These are phyloP conservation scores for Colletotrichum paranaense DNA, from an alignment of 2,329 filamentous ascomycete genomes.

Conservation along the genomic window DNA sequence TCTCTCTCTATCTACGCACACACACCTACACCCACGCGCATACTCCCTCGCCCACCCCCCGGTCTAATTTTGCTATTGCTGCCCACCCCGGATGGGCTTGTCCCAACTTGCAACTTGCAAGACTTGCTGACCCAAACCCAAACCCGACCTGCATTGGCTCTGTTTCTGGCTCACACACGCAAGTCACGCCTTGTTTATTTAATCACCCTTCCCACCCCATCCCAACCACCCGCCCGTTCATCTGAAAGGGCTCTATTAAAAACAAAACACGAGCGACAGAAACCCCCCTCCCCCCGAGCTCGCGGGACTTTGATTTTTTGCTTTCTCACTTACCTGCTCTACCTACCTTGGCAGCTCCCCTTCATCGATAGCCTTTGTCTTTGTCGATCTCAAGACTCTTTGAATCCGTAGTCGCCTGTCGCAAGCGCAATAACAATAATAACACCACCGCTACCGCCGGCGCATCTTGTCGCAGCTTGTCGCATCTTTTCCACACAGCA, in stretches of 20 bases:
- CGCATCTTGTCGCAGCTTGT: conserved; percentile 9
- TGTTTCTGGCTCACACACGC: conserved; percentile 4
- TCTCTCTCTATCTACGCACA: background rate
- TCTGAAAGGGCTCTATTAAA: background rate
- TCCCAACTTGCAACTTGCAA: background rate
- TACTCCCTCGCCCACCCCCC: no score
- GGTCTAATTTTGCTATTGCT: background rate
- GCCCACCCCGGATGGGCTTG: conserved; percentile 1
- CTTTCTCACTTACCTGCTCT: background rate
- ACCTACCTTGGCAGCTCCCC: background rate
- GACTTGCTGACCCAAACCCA: conserved; percentile 9
- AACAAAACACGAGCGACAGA: background rate
- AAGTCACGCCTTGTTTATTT: conserved; percentile 20
- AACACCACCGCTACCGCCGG: background rate
- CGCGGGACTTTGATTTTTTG: background rate
- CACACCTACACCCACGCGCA: no score
- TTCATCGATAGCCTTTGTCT: background rate
- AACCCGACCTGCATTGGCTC: conserved; percentile 23
- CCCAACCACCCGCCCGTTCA: conserved; percentile 27
- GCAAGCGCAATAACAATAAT: conserved; percentile 5
- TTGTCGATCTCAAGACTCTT: background rate
- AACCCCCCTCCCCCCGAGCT: no score
- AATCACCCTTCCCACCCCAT: conserved; percentile 16
- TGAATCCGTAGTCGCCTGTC: background rate
- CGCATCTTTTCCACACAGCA: background rate